A percentile compares a stretch with the other conserved stretches of the same genome.
These are phyloP conservation scores for Ustilago lituana DNA, from an alignment of 1,284 basidiomycete genomes.

Conservation along the genomic window DNA sequence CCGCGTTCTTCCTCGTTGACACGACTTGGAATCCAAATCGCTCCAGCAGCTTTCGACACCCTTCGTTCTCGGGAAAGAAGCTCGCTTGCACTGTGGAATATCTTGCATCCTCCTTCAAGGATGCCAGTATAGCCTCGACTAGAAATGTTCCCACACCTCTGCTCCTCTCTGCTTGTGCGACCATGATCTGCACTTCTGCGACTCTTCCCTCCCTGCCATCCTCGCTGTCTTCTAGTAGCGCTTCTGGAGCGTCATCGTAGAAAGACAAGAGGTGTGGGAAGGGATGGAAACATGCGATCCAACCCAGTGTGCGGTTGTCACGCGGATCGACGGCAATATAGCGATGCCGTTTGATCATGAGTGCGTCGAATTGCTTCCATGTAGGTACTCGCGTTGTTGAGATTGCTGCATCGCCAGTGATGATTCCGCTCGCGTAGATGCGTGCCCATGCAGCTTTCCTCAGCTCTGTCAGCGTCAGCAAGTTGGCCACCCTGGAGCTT, in stretches of 20 bases:
- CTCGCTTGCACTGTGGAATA: slow-evolving; percentile 35
- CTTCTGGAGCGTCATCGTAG: slow-evolving; percentile 4
- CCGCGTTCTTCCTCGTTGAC: neutral
- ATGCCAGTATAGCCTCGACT: slow-evolving; percentile 19
- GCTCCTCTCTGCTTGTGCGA: slow-evolving; percentile 28
- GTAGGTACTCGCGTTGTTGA: slow-evolving; percentile 18
- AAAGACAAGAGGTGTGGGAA: slow-evolving; percentile 10
- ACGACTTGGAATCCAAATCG: slow-evolving; percentile 13
- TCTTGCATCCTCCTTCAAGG: slow-evolving; percentile 9
- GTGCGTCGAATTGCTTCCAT: slow-evolving; percentile 42
- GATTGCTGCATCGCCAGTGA: slow-evolving; percentile 36
- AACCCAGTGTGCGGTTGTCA: slow-evolving; percentile 39
- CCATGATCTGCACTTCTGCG: slow-evolving; percentile 33
- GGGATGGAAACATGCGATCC: slow-evolving; percentile 32
- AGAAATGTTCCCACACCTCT: slow-evolving; percentile 24
- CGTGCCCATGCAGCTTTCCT: slow-evolving; percentile 44
- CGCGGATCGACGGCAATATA: slow-evolving; percentile 34
- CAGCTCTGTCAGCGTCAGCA: slow-evolving; percentile 40
- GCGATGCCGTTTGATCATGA: slow-evolving; percentile 41
- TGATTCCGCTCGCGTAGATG: slow-evolving; percentile 33
- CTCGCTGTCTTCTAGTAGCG: neutral
- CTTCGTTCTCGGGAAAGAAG: slow-evolving; percentile 29
- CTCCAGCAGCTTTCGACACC: slow-evolving; percentile 15
- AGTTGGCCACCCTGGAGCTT: slow-evolving; percentile 8
- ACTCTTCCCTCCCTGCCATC: slow-evolving; percentile 18